phyloP scores from a whole-genome alignment of 352 stramenopile species.

The Phytophthora macrochlamydospora region DNA sequence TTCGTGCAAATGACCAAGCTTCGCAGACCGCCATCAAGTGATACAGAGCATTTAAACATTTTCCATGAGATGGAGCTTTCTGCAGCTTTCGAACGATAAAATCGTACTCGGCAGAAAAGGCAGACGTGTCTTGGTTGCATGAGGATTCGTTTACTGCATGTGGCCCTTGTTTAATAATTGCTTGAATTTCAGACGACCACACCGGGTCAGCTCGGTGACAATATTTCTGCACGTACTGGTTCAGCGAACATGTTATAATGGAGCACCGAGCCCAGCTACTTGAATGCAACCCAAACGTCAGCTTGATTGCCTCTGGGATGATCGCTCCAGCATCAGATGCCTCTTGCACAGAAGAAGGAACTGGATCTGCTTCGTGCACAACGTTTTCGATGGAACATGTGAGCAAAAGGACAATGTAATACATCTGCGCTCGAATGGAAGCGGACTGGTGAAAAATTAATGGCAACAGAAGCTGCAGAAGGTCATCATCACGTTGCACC shows the following conservation, averaged over 20 bases:
- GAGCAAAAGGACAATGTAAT: slow-evolving; percentile 63
- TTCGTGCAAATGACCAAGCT: slow-evolving; percentile 25
- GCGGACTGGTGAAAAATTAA: slow-evolving; percentile 48
- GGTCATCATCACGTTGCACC: slow-evolving; percentile 30
- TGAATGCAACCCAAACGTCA: slow-evolving; percentile 52
- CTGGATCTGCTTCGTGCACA: slow-evolving; percentile 4
- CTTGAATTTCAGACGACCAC: slow-evolving; percentile 29
- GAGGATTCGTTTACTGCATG: slow-evolving; percentile 1
- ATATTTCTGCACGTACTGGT: slow-evolving; percentile 20
- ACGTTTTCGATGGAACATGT: slow-evolving; percentile 61
- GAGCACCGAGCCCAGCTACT: slow-evolving; percentile 42
- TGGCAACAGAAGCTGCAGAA: slow-evolving; percentile 32
- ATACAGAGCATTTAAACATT: slow-evolving; percentile 72
- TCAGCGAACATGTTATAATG: slow-evolving; percentile 26
- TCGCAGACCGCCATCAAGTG: slow-evolving; percentile 47
- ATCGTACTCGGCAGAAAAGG: slow-evolving; percentile 26
- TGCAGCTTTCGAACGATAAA: slow-evolving; percentile 38
- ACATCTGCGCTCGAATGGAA: slow-evolving; percentile 58
- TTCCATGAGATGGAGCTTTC: slow-evolving; percentile 54
- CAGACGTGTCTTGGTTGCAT: background rate
- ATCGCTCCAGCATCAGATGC: slow-evolving; percentile 11
- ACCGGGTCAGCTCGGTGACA: slow-evolving; percentile 13
- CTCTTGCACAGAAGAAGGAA: slow-evolving; percentile 1
- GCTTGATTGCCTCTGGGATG: slow-evolving; percentile 33
- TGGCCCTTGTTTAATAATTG: slow-evolving; percentile 10